Evolutionary conservation across 169 alveolate species (phyloP).

Genomic region (Plasmodium yoelii): DNA sequence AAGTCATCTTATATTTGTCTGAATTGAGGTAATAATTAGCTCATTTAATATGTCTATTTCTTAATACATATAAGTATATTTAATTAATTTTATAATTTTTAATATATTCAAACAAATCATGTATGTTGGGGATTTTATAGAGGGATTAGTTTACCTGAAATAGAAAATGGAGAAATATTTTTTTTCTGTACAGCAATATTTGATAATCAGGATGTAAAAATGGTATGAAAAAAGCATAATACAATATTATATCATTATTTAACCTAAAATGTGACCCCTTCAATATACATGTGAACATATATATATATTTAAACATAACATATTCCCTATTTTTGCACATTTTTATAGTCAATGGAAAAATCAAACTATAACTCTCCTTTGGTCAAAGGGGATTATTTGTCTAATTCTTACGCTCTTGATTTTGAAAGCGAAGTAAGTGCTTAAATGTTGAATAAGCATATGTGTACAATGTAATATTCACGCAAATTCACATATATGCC

Average conservation of each 20-base stretch:
- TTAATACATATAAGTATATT: neutral
- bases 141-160: slow-evolving; percentile 51
- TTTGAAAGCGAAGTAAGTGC: slow-evolving; percentile 44
- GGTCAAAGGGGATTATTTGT: slow-evolving; percentile 39
- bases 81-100: too few species aligned
- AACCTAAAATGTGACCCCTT: neutral
- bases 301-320: neutral
- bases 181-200: slow-evolving; percentile 62
- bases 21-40: slow-evolving; percentile 36
- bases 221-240: slow-evolving; percentile 15
- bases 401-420: slow-evolving; percentile 8
- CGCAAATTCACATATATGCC: neutral
- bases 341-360: slow-evolving; percentile 64
- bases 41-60: neutral
- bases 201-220: slow-evolving; percentile 56
- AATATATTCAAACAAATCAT: too few species aligned
- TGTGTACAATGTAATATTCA: neutral
- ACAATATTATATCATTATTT: neutral
- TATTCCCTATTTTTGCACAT: neutral
- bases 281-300: neutral
- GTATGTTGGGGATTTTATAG: neutral
- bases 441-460: neutral
- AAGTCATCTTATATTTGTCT: slow-evolving; percentile 45
- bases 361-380: slow-evolving; percentile 53
- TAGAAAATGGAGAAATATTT: slow-evolving; percentile 41